Evolutionary conservation across 1,139 yeast genomes (phyloP).

Genomic region (Saccharomyces uvarum): DNA sequence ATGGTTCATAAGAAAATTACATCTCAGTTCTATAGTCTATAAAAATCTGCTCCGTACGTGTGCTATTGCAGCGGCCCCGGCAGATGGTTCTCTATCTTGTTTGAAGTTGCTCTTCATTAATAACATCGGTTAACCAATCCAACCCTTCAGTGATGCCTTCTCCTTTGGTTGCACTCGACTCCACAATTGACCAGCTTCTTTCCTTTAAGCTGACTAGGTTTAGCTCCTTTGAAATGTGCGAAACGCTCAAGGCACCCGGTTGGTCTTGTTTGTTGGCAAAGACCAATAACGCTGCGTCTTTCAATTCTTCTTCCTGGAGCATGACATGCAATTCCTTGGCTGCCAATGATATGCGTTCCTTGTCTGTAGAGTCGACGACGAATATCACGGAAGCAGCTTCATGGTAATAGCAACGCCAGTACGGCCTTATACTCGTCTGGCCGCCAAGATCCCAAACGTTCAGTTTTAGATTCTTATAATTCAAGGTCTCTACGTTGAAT

Average conservation of each 20-base stretch:
- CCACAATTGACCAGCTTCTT: conserved; percentile 96
- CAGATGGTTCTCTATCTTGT: neutral
- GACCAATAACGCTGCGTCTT: conserved; percentile 82
- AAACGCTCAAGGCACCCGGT: conserved; percentile 89
- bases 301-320: conserved; percentile 87
- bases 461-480: conserved; percentile 81
- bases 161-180: conserved; percentile 91
- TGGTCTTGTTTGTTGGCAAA: conserved; percentile 97
- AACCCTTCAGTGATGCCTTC: conserved; percentile 94
- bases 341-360: conserved; percentile 83
- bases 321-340: conserved; percentile 82
- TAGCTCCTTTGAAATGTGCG: conserved; percentile 85
- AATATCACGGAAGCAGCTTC: conserved; percentile 96
- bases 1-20: neutral
- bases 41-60: neutral
- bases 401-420: conserved; percentile 96
- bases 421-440: conserved; percentile 92
- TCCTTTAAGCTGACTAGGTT: conserved; percentile 84
- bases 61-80: neutral
- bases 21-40: neutral
- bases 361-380: conserved; percentile 95
- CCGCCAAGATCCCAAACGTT: conserved; percentile 94
- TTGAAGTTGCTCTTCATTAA: conserved; percentile 62
- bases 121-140: conserved; percentile 91
- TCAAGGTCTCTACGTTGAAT: conserved; percentile 89